Evolutionary conservation across 1,139 yeast species (phyloP), one percentile per base, ranked within the genome.

Genomic region (Hansenula lynferdii): DNA sequence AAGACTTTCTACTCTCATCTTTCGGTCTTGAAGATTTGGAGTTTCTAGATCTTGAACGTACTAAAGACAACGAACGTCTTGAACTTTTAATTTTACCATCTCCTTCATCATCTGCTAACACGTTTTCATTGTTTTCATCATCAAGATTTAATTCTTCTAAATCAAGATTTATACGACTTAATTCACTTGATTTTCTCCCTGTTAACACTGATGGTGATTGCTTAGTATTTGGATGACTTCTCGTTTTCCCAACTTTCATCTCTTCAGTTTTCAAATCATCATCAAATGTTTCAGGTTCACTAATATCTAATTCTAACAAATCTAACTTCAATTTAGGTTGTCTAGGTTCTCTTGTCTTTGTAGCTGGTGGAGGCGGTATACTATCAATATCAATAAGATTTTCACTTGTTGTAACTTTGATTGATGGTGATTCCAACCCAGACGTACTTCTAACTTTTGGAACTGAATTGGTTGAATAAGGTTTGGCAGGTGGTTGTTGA

Each of bases 221-320:
- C 14, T 26, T 35, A 18, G 10, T 34, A 30, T 8, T 17, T 21
- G n/a, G 17, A n/a, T 11, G 31, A n/a, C 33, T 34, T 25, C 8
- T 39, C 25, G 21, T 23, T 24, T 34, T 36, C 18, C 8, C n/a
- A 4, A 49, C 41, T 23, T 42, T 35, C 41, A 52, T 42, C 23
- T 45, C 54, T 25, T 51, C 49, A 4, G 50, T 51, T 30, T 40
- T 41, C 25, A 51, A 41, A 9, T 42, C 53, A 6, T 48, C 51
- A 28, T 42, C 40, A 18, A 43, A 39, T 34, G 45, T 39, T 26
- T 49, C 53, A 2, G 44, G 39, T 20, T 49, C 49, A 16, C 34
- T 35, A 21, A 15, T 40, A 18, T 44, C 48, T 16, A 47, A 30
- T 20, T 49, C 50, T 12, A 49, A 33, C 33, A 50, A 16, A 22